Base-by-base conservation (phyloP, 2,329 filamentous ascomycete genomes). In the Claviceps sp. region DNA sequence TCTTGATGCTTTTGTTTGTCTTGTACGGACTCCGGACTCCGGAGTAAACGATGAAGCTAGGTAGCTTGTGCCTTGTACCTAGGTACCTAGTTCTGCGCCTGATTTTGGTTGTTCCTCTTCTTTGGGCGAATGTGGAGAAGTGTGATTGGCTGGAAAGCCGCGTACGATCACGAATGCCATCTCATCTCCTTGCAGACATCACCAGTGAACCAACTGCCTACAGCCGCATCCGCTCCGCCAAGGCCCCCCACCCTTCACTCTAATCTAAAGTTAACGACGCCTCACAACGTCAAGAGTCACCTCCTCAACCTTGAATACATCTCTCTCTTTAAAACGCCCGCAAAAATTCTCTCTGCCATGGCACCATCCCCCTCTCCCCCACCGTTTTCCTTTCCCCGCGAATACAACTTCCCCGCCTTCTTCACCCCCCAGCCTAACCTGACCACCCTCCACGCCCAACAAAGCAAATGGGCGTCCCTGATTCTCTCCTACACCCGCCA, bases 401-500 rank as follows among this genome's bases (percentile, higher is more conserved):
- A 81, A 65, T 85, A 89, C 76, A 72, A 73, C 70, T 91, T 89
- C 72, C 87, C 87, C 0, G 84, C 87, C 63, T 90, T 93, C 82
- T 93, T 87, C 79, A 89, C 85, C 52, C 81, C 81, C 51, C 87
- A 93, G 68, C 79, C 83, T 38, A 88, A 88, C 70, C 74, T 81
- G 55, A 77, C 78, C 34, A 91, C 86, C 9, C 83, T 78, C 63
- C 79, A 84, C 68, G 81, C 84, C 46, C 88, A 93, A 64, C 82
- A 89, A 55, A 73, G 78, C 54, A 90, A 90, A 69, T 98, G 93
- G 93, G 82, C 85, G n/a, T 68, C 79, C 36, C 79, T 96, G 16
- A 81, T 97, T 63, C 88, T 89, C 55, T 69, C 83, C 63, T 96
- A 95, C 82, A 88, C 86, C 69, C 80, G 81, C 0, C 78, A 87